A percentile compares a stretch with the other conserved stretches of the same genome.
phyloP scores from a whole-genome alignment of 768 basidiomycete genomes.

The Ramaria rubella region DNA sequence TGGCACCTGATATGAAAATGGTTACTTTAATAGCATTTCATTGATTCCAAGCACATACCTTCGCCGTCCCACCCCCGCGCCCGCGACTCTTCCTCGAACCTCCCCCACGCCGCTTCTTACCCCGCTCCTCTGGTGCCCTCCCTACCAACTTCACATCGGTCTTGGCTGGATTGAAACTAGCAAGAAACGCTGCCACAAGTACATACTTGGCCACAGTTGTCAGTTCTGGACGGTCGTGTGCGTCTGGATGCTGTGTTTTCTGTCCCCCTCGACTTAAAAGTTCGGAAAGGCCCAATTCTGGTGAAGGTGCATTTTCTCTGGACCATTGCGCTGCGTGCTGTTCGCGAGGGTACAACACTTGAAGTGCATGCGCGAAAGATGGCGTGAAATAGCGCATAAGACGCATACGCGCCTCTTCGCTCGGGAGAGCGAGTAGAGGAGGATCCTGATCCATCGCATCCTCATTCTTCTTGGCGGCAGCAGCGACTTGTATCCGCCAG shows the following conservation, averaged over 20 bases:
- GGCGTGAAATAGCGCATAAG: conserved; percentile 57
- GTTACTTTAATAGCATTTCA: conserved; percentile 15
- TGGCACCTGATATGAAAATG: conserved; percentile 42
- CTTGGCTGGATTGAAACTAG: conserved; percentile 78
- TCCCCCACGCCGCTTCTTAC: conserved; percentile 38
- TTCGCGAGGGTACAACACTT: conserved; percentile 61
- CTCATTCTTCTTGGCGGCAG: conserved; percentile 15
- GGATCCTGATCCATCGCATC: conserved; percentile 18
- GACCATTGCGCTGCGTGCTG: conserved; percentile 64
- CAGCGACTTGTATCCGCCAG: conserved; percentile 22
- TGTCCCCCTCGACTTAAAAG: not conserved
- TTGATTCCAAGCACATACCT: conserved; percentile 29
- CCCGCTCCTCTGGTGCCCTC: conserved; percentile 59
- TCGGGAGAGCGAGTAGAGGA: conserved; percentile 34
- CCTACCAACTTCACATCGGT: conserved; percentile 82
- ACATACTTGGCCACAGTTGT: conserved; percentile 71
- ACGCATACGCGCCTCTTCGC: conserved; percentile 59
- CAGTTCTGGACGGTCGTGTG: conserved; percentile 21
- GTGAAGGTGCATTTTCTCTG: conserved; percentile 39
- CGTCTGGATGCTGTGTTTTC: not conserved
- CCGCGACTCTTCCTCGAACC: conserved; percentile 33
- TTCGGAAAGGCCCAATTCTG: conserved; percentile 29
- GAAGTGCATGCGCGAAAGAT: conserved; percentile 54
- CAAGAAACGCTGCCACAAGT: conserved; percentile 69
- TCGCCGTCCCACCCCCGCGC: conserved; percentile 34